A percentile compares a stretch with the other conserved stretches of the same genome.
Evolutionary conservation across 305 asterid species (phyloP).

Genomic region (Rubia occidens): DNA sequence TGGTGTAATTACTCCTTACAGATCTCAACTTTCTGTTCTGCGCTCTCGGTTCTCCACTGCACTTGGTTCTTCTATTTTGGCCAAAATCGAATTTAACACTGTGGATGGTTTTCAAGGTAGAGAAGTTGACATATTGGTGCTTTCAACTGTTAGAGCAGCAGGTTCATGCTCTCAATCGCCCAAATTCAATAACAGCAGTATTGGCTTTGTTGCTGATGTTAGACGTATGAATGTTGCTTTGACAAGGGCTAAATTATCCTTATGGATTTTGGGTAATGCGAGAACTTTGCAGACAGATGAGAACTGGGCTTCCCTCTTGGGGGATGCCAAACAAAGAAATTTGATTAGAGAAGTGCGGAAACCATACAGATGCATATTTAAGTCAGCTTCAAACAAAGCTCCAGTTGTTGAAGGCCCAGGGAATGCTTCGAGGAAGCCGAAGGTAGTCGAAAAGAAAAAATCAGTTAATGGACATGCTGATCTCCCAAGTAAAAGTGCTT

Average conservation of each 20-base stretch:
- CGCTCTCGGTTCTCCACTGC: constrained; percentile 76
- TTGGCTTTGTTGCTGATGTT: constrained; percentile 95
- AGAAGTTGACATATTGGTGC: constrained; percentile 84
- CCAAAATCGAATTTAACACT: constrained; percentile 92
- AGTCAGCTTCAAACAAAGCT: constrained; percentile 24
- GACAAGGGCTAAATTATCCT: constrained; percentile 82
- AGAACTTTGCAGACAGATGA: constrained; percentile 65
- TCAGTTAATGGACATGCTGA: constrained; percentile 22
- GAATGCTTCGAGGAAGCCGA: constrained; percentile 28
- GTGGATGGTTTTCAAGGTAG: constrained; percentile 99
- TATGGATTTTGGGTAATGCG: constrained; percentile 87
- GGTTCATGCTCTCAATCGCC: constrained; percentile 39
- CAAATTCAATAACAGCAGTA: constrained; percentile 37
- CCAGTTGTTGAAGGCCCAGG: constrained; percentile 30
- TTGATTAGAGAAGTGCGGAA: constrained; percentile 51
- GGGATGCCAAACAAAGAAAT: constrained; percentile 66
- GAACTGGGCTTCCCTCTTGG: constrained; percentile 83
- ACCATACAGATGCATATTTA: constrained; percentile 57
- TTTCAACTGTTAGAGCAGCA: constrained; percentile 92
- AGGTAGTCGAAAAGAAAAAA: constrained; percentile 31
- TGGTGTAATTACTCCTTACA: constrained; percentile 90
- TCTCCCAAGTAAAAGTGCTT: constrained; percentile 21
- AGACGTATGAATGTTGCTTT: constrained; percentile 99
- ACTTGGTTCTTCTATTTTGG: constrained; percentile 67
- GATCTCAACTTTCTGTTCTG: constrained; percentile 67